Base-by-base conservation (phyloP, 495 filamentous ascomycete species). In the Hypoxylon fragiforme region DNA sequence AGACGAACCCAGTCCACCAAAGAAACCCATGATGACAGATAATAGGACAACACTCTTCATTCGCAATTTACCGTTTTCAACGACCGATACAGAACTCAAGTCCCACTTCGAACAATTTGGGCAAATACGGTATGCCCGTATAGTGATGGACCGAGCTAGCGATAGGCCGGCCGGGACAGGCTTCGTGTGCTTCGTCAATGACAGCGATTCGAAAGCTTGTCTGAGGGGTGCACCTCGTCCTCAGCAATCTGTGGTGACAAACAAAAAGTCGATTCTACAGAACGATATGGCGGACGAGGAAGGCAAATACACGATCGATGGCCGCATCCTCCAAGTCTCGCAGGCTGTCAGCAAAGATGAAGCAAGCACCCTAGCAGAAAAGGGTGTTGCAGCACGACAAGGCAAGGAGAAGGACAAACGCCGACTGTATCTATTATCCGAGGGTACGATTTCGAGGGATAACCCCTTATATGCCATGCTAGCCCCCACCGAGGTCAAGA, bases 11-110 rank as follows among this genome's bases (percentile, higher is more conserved):
- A 71, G 73, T 9, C 64, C 60, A 21, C 63, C 69, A 12, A 71
- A 73, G 7, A 67, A 68, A 49, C 61, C 46, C 40, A 70, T 71
- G 51, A 67, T 37, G 39, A 58, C 78, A 5, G 83, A 81, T 62
- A 87, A 86, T 56, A 79, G 77, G 2, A 81, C 81, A 8, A 96
- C 91, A 0, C 71, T 97, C 31, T 99, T 99, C 75, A 81, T 97
- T 60, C 90, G 94, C 51, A 99, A 99, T 64, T 77, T 99, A 16
- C 92, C 94, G 1, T 99, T 95, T 69, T 87, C 87, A 11, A 82
- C 80, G 24, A 84, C 85, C 18, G 91, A 99, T 63, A 84, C 90
- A 45, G 72, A 79, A 15, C 81, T 99, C 14, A 84, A 89, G 56
- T 80, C 86, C 21, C 91, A 96, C 62, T 99, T 99, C 63, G 68